These are phyloP conservation scores for Mytilinidion resinicola DNA, from an alignment of 495 filamentous ascomycete genomes.

Conservation along the genomic window DNA sequence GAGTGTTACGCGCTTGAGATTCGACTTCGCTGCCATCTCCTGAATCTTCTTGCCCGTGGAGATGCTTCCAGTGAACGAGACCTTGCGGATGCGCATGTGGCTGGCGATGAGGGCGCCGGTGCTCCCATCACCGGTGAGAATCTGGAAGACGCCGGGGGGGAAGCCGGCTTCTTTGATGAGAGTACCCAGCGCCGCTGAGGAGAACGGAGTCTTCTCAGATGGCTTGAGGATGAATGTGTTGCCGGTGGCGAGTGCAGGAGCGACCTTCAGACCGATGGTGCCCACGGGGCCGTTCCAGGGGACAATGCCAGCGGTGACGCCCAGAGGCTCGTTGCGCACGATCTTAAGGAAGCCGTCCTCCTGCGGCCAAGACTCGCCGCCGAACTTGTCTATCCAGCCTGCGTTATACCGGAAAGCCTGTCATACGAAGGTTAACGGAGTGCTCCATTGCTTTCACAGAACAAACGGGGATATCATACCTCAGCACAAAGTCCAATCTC, in stretches of 20 bases:
- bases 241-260: constrained; percentile 43
- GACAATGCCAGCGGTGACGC: constrained; percentile 38
- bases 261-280: constrained; percentile 38
- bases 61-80: constrained; percentile 31
- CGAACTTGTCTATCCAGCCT: constrained; percentile 45
- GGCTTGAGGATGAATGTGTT: constrained; percentile 41
- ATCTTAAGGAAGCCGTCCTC: constrained; percentile 44
- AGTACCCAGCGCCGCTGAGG: constrained; percentile 22
- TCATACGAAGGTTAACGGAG: too few species aligned
- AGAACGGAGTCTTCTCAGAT: constrained; percentile 38
- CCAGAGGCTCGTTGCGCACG: constrained; percentile 40
- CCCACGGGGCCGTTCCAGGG: constrained; percentile 38
- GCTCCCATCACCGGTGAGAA: constrained; percentile 34
- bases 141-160: constrained; percentile 39
- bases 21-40: constrained; percentile 38
- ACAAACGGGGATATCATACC: constrained; percentile 7
- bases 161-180: constrained; percentile 38
- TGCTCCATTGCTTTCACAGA: background rate
- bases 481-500: constrained; percentile 31
- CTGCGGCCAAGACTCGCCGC: constrained; percentile 39
- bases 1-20: constrained; percentile 46
- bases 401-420: constrained; percentile 37
- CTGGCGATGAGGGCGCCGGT: constrained; percentile 37
- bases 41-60: constrained; percentile 32
- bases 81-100: constrained; percentile 37